Evolutionary conservation across 1,284 basidiomycete genomes (phyloP).

Genomic region (Cutaneotrichosporon sp.): DNA sequence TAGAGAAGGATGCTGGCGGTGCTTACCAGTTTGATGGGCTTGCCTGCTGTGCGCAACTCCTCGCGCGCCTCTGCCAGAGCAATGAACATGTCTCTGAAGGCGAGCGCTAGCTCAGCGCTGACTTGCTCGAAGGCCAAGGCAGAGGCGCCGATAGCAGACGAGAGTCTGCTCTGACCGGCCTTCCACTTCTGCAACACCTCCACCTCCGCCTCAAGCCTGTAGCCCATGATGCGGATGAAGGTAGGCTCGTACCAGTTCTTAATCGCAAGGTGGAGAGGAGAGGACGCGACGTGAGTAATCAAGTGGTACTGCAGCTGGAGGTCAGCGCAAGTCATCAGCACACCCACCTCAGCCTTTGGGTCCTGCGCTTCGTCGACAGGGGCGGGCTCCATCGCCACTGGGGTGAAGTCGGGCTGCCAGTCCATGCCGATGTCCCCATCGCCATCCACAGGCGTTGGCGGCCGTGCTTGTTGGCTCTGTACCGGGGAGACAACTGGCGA

Average conservation of each 20-base stretch:
- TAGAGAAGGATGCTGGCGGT: not conserved
- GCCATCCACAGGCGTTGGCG: not conserved
- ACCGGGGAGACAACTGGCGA: conserved; percentile 17
- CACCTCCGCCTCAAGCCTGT: not conserved
- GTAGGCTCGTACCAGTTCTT: conserved; percentile 26
- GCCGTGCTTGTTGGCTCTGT: conserved; percentile 7
- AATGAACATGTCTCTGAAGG: conserved; percentile 5
- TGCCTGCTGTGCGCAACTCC: not conserved
- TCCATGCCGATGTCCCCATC: conserved; percentile 18
- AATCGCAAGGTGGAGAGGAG: conserved; percentile 20
- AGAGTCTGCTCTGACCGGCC: not conserved
- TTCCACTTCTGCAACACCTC: not conserved
- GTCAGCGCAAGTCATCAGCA: not conserved
- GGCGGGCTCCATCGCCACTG: not conserved
- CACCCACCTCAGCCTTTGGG: conserved; percentile 29
- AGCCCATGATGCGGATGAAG: conserved; percentile 33
- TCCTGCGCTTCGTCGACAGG: conserved; percentile 9
- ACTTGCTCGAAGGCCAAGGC: conserved; percentile 20
- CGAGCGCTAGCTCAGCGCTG: not conserved
- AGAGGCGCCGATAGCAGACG: conserved; percentile 20
- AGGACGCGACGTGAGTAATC: conserved; percentile 32
- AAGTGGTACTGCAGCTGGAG: conserved; percentile 42
- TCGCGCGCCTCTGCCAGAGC: conserved; percentile 1
- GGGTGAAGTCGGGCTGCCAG: conserved; percentile 21
- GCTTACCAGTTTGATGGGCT: not conserved